Percentiles rank a stretch among this genome's conserved stretches.
phyloP scores from a whole-genome alignment of 2,329 filamentous ascomycete species.

The Dothiorella sarmentorum region DNA sequence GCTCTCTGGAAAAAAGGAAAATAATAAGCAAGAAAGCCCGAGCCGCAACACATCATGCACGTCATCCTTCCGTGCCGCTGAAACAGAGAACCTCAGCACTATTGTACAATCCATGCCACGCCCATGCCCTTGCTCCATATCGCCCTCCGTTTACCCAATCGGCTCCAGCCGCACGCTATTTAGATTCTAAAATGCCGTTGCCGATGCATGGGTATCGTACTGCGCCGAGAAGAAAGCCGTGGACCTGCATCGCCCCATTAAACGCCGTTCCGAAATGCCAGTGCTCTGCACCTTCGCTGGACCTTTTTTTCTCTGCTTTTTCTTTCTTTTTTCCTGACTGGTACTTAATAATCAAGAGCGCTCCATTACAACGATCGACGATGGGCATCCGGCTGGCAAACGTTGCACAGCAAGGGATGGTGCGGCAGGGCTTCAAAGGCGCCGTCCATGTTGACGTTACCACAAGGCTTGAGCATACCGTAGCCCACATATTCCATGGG shows the following conservation, averaged over 20 bases:
- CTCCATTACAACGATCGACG: neutral
- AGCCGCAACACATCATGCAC: neutral
- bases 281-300: neutral
- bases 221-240: neutral
- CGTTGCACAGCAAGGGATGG: neutral
- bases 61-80: conserved; percentile 5
- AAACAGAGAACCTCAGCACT: neutral
- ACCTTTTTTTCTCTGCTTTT: neutral
- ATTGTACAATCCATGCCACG: neutral
- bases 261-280: neutral
- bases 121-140: neutral
- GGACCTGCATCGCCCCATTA: neutral
- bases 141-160: neutral
- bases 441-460: neutral
- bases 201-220: neutral
- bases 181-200: neutral
- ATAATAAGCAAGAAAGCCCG: neutral
- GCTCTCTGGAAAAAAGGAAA: neutral
- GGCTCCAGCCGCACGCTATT: neutral
- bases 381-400: neutral
- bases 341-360: neutral
- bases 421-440: conserved; percentile 9
- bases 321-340: neutral
- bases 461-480: neutral
- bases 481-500: neutral